Percentiles rank a stretch among this genome's conserved stretches.
phyloP scores from a whole-genome alignment of 1,284 basidiomycete genomes.

The Dichomitus squalens region DNA sequence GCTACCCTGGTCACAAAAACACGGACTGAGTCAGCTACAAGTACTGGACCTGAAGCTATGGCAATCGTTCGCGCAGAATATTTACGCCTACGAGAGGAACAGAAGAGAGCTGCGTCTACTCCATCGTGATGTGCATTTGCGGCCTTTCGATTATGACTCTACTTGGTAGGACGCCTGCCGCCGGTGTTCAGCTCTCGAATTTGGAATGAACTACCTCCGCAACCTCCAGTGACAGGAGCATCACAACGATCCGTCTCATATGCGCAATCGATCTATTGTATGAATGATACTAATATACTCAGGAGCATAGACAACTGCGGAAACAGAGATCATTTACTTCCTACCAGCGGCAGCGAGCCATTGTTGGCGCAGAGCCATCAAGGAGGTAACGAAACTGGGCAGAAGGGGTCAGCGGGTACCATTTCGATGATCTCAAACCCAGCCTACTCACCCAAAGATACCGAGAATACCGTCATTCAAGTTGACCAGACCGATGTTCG shows the following conservation, averaged over 20 bases:
- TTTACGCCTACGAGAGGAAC: constrained; percentile 59
- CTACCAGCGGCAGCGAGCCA: constrained; percentile 55
- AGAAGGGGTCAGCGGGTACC: not conserved
- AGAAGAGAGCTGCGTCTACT: constrained; percentile 10
- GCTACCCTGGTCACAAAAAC: not conserved
- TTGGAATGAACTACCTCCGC: too few species aligned
- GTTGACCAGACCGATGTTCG: constrained; percentile 76
- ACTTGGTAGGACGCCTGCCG: too few species aligned
- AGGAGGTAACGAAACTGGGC: constrained; percentile 58
- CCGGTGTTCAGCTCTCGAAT: too few species aligned
- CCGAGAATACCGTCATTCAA: constrained; percentile 89
- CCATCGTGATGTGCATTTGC: constrained; percentile 14
- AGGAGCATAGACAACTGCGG: not conserved
- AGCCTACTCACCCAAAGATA: constrained; percentile 69
- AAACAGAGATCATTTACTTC: constrained; percentile 28
- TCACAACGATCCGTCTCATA: not conserved
- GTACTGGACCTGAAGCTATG: constrained; percentile 76
- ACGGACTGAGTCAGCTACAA: constrained; percentile 32
- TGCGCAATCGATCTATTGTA: not conserved
- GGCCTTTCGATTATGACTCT: not conserved
- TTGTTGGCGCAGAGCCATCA: constrained; percentile 55
- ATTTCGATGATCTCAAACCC: not conserved
- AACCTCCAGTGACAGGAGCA: not conserved
- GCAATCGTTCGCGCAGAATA: constrained; percentile 72
- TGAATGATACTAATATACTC: constrained; percentile 12